Percentiles rank a stretch among this genome's conserved stretches.
These are phyloP conservation scores for Endocarpon pusillum DNA, from an alignment of 495 filamentous ascomycete genomes.

Conservation along the genomic window DNA sequence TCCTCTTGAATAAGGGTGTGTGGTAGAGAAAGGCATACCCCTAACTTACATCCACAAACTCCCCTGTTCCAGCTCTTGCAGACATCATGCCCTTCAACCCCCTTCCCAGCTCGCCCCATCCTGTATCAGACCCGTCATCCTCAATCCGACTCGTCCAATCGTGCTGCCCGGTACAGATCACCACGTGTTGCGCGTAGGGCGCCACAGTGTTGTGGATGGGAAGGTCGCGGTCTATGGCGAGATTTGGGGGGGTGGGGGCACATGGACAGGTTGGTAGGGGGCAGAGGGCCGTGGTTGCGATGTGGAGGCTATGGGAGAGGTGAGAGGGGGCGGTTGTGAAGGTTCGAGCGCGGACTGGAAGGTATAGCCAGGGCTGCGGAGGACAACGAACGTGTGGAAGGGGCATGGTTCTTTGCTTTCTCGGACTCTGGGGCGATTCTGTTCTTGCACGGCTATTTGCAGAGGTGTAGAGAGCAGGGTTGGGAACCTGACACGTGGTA, in stretches of 20 bases:
- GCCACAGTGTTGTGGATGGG: constrained; percentile 59
- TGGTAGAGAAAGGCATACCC: constrained; percentile 4
- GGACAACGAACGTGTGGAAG: too few species aligned
- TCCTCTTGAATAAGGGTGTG: too few species aligned
- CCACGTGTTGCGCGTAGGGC: constrained; percentile 61
- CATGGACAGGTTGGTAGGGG: not conserved
- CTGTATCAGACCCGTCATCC: constrained; percentile 33
- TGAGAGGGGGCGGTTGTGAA: too few species aligned
- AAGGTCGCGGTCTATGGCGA: constrained; percentile 47
- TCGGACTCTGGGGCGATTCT: too few species aligned
- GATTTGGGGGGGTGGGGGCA: not conserved
- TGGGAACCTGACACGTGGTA: too few species aligned
- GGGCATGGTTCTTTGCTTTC: too few species aligned
- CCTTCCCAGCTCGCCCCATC: constrained; percentile 44
- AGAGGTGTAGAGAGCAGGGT: too few species aligned
- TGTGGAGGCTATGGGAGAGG: too few species aligned
- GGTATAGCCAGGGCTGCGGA: too few species aligned
- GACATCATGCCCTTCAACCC: constrained; percentile 51
- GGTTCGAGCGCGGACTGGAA: too few species aligned
- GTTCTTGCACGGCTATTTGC: too few species aligned
- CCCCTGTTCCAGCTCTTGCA: constrained; percentile 45
- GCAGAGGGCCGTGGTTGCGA: too few species aligned
- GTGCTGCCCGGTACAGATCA: constrained; percentile 60
- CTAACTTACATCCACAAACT: constrained; percentile 50
- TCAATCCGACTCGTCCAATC: constrained; percentile 66